phyloP scores from a whole-genome alignment of 345 rosid genomes.

The Lepidium didymum region DNA sequence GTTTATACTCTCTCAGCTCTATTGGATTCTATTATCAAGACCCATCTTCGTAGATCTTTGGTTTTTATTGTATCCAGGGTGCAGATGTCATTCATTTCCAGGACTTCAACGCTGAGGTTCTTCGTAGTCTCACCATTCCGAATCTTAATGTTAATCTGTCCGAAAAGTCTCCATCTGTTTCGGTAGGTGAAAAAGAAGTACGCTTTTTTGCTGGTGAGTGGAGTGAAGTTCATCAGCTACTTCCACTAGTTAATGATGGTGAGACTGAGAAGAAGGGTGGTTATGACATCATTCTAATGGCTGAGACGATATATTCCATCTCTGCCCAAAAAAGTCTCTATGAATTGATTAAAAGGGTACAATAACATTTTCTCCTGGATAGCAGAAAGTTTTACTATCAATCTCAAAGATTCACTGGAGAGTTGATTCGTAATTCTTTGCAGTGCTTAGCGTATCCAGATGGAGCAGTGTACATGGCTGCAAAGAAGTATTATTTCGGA shows the following conservation, averaged over 20 bases:
- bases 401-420: not conserved
- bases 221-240: conserved; percentile 61
- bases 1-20: conserved; percentile 3
- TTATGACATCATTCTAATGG: conserved; percentile 82
- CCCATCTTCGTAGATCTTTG: conserved; percentile 1
- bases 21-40: not conserved
- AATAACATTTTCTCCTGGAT: not conserved
- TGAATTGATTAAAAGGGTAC: conserved; percentile 69
- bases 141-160: conserved; percentile 53
- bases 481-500: conserved; percentile 90
- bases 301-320: conserved; percentile 81
- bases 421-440: not conserved
- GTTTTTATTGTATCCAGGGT: conserved; percentile 40
- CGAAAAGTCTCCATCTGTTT: conserved; percentile 14
- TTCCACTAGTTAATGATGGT: conserved; percentile 37
- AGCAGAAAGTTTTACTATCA: not conserved
- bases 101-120: conserved; percentile 90
- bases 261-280: conserved; percentile 40
- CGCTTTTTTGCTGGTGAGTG: conserved; percentile 88
- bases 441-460: conserved; percentile 54
- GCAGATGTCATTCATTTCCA: conserved; percentile 68
- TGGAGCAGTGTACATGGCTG: conserved; percentile 81
- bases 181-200: conserved; percentile 23
- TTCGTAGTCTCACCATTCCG: conserved; percentile 73
- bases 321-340: conserved; percentile 60